Conservation (phyloP, 257 asterid species). For the Eucommia ulmoides region DNA sequence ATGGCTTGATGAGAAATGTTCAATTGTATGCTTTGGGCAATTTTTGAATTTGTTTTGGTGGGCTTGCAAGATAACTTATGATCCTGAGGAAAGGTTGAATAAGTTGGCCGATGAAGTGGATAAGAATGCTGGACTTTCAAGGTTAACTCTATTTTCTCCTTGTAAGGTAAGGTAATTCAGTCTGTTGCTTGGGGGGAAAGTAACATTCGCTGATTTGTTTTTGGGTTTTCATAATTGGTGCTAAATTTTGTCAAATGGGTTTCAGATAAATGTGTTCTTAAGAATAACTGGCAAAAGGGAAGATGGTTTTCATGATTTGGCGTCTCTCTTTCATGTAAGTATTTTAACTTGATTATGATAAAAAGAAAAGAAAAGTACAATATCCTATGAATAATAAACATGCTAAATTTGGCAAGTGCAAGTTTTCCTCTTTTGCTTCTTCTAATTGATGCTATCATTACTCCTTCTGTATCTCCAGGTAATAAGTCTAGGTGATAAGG, state of each 20-base stretch:
- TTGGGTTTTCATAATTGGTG: neutral
- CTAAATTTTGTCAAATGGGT: slow-evolving; percentile 3
- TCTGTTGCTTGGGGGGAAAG: slow-evolving; percentile 2
- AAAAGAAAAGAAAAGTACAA: neutral
- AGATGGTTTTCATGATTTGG: slow-evolving; percentile 84
- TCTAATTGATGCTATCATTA: slow-evolving; percentile 4
- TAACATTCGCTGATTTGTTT: neutral
- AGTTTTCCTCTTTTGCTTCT: neutral
- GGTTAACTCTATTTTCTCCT: slow-evolving; percentile 82
- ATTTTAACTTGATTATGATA: neutral
- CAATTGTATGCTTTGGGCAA: no score
- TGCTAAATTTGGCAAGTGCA: neutral
- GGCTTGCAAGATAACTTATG: slow-evolving; percentile 2
- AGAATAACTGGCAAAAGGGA: slow-evolving; percentile 66
- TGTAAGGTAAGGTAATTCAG: slow-evolving; percentile 60
- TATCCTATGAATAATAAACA: neutral
- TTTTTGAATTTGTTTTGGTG: neutral
- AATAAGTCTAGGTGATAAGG: slow-evolving; percentile 80
- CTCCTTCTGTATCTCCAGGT: slow-evolving; percentile 41
- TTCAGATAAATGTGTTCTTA: slow-evolving; percentile 63
- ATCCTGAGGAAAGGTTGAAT: slow-evolving; percentile 46
- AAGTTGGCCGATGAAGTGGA: slow-evolving; percentile 84
- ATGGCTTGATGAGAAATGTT: no score
- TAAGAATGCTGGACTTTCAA: slow-evolving; percentile 55
- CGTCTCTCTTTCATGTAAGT: slow-evolving; percentile 81